Evolutionary conservation across 768 basidiomycete genomes (phyloP), one percentile per base, ranked within the genome.

Genomic region (Termitomyces sp.): DNA sequence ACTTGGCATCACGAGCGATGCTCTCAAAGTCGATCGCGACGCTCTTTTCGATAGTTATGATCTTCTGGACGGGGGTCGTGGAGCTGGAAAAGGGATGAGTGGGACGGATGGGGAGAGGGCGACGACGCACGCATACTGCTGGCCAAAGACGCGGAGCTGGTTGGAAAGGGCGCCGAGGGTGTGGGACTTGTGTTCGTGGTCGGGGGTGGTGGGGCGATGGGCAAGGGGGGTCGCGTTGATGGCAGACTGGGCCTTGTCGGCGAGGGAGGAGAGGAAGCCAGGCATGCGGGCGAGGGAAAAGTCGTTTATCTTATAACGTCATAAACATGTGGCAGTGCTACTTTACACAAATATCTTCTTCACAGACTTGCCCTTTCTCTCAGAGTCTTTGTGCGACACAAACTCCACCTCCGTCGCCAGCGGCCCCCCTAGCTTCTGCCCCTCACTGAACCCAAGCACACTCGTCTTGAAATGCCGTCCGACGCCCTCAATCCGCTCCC

Each of bases 331-430:
- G 7, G 58, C 58, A 24, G 61, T 62, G 57, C 58, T 65, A 58
- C 16, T 13, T 39, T 58, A 90, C 59, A 90, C 84, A 68, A 83
- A 67, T 55, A 91, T 88, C 78, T 92, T 94, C 80, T 83, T 88
- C 65, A 83, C 80, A 54, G 79, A 69, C 73, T 93, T 94, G 68
- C 88, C 89, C 78, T 95, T 96, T 83, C 88, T 94, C 79, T 95
- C 93, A 62, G 88, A 88, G 72, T 96, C 94, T 74, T 94, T 94
- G 78, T 96, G 93, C 66, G 90, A 92, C 72, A 92, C 71, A 70
- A 94, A 98, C 75, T 95, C 92, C 32, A 97, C 92, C 75, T 98
- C 94, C 6, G 93, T 95, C 61, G 93, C 88, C 69, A 95, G 79
- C n/a, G 91, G 90, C 46, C 81, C 83, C 53, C 1, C 4, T 36